Conservation (phyloP, 2,329 filamentous ascomycete species). For the Sporothrix brunneoviolacea region DNA sequence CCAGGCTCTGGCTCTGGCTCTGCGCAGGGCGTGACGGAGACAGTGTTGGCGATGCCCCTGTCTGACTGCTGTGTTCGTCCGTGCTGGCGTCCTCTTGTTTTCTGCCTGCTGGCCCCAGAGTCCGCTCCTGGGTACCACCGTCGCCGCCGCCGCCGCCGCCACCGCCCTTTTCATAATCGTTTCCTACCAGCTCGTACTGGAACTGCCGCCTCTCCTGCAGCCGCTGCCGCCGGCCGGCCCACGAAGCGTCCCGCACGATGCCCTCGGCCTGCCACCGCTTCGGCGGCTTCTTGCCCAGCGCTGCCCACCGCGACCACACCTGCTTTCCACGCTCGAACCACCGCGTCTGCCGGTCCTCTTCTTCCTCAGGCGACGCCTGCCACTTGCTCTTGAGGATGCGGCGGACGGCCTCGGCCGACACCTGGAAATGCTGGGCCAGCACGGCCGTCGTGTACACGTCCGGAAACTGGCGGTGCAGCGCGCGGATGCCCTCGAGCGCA, state of each 20-base stretch:
- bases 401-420: conserved; percentile 82
- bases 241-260: conserved; percentile 18
- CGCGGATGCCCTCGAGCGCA: conserved; percentile 81
- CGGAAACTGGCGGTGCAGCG: conserved; percentile 71
- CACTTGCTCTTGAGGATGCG: conserved; percentile 80
- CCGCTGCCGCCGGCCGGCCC: conserved; percentile 13
- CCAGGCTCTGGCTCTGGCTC: too few species aligned
- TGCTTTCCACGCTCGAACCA: conserved; percentile 56
- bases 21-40: too few species aligned
- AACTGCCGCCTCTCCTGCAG: neutral
- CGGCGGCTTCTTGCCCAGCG: conserved; percentile 55
- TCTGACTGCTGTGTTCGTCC: too few species aligned
- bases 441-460: conserved; percentile 66
- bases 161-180: neutral
- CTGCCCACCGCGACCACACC: conserved; percentile 55
- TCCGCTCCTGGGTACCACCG: too few species aligned
- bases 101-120: too few species aligned
- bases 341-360: conserved; percentile 49
- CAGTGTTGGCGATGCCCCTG: too few species aligned
- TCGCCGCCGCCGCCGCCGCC: neutral
- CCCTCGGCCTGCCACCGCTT: conserved; percentile 52
- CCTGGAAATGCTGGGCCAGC: conserved; percentile 71
- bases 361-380: conserved; percentile 52
- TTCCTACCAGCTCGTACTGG: neutral
- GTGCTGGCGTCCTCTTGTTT: too few species aligned